These are phyloP conservation scores for Candida suzukii DNA, from an alignment of 805 yeast genomes.

Conservation along the genomic window DNA sequence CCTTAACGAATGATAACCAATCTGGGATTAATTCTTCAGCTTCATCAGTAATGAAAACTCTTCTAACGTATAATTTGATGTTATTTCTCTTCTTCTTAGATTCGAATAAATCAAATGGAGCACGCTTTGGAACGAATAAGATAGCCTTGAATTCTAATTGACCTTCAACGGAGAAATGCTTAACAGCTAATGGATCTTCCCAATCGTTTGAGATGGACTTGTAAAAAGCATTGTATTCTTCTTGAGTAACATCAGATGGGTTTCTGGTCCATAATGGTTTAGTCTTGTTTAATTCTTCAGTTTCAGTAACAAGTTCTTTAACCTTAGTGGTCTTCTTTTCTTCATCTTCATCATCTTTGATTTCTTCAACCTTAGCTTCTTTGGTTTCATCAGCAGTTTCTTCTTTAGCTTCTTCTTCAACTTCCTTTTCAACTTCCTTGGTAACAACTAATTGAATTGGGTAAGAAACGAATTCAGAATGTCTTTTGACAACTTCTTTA, in stretches of 20 bases:
- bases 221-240: slow-evolving; percentile 98
- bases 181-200: slow-evolving; percentile 99
- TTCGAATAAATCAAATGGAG: slow-evolving; percentile 98
- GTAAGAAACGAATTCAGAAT: slow-evolving; percentile 98
- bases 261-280: slow-evolving; percentile 99
- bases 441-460: slow-evolving; percentile 98
- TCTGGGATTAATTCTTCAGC: slow-evolving; percentile 99
- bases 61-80: slow-evolving; percentile 97
- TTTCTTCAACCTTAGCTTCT: slow-evolving; percentile 72
- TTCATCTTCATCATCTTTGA: slow-evolving; percentile 58
- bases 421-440: slow-evolving; percentile 98
- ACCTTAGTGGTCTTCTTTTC: slow-evolving; percentile 79
- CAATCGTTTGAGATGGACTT: slow-evolving; percentile 99
- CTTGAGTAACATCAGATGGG: slow-evolving; percentile 96
- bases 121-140: slow-evolving; percentile 96
- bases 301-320: slow-evolving; percentile 89
- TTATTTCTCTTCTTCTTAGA: slow-evolving; percentile 98
- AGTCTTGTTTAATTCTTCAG: slow-evolving; percentile 97
- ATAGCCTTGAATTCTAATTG: slow-evolving; percentile 99
- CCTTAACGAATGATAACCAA: slow-evolving; percentile 95
- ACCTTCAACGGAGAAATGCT: slow-evolving; percentile 99
- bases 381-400: slow-evolving; percentile 43
- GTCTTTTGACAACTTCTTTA: slow-evolving; percentile 98
- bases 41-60: slow-evolving; percentile 99
- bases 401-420: slow-evolving; percentile 71